Percentiles rank a stretch among this genome's conserved stretches.
Evolutionary conservation across 192 early-diverging fungal species (phyloP).

Genomic region (Coemansia sp.): DNA sequence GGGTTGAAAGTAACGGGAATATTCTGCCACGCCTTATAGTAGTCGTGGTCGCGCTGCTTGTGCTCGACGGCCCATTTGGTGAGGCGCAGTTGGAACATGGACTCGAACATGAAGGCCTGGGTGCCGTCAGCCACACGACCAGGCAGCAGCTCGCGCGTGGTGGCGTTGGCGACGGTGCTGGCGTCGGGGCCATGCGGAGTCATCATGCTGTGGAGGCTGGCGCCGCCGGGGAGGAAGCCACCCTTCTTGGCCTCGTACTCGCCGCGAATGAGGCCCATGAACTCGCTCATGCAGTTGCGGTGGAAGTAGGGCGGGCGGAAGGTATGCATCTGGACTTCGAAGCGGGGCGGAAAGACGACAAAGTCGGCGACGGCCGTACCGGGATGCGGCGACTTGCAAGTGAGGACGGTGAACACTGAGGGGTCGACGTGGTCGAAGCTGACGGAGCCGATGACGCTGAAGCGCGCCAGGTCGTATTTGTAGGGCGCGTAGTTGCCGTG

Average conservation of each 20-base stretch:
- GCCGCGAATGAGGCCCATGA: constrained; percentile 94
- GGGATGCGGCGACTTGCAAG: constrained; percentile 81
- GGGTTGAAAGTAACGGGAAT: constrained; percentile 55
- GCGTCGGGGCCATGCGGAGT: constrained; percentile 92
- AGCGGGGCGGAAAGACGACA: constrained; percentile 95
- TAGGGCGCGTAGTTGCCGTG: constrained; percentile 97
- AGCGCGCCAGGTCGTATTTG: constrained; percentile 86
- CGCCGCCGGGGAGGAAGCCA: constrained; percentile 92
- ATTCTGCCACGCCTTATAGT: constrained; percentile 85
- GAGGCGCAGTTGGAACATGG: constrained; percentile 74
- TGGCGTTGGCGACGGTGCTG: constrained; percentile 71
- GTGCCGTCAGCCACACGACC: constrained; percentile 79
- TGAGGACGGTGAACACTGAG: constrained; percentile 96
- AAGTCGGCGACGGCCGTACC: constrained; percentile 91
- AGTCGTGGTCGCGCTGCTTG: constrained; percentile 77
- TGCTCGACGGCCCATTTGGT: constrained; percentile 79
- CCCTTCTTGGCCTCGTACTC: constrained; percentile 92
- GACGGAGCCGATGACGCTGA: constrained; percentile 85
- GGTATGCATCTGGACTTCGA: constrained; percentile 88
- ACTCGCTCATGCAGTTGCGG: constrained; percentile 97
- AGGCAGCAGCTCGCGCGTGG: constrained; percentile 70
- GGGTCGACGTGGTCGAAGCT: constrained; percentile 91
- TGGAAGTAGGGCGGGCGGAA: constrained; percentile 96
- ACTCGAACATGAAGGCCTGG: constrained; percentile 97
- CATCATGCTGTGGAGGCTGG: constrained; percentile 78